Evolutionary conservation across 2,329 filamentous ascomycete species (phyloP), one percentile per base, ranked within the genome.

Genomic region (Teratosphaeria gauchensis): DNA sequence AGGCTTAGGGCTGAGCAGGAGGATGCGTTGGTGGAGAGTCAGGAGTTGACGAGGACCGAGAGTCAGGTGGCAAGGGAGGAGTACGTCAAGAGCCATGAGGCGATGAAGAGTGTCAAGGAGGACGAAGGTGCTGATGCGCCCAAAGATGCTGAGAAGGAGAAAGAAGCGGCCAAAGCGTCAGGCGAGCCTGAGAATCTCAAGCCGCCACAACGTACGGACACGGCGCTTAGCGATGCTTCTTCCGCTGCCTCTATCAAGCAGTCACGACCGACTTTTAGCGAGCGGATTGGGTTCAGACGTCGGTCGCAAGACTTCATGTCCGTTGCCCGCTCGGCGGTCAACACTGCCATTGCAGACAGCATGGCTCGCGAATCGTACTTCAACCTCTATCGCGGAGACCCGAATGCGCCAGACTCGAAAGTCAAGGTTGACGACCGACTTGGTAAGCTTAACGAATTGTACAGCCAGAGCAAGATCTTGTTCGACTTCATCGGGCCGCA

Each of bases 401-500:
- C 62, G 4, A 66, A 72, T 6, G 66, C 72, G n/a, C 60, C 63
- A 1, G 66, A 70, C n/a, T 75, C 84, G 8, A 90, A 89, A 71
- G 84, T 86, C 14, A 95, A 95, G 76, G 82, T 87, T 16, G 92
- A 97, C 69, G 87, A 85, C 32, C 84, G 91, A 5, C 86, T 97
- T 12, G 88, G 92, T 65, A 94, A 94, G 62, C 80, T 99, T 51
- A 86, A 94, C 62, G 92, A 99, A 73, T 80, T 99, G 58, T 99
- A 97, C 75, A 90, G 90, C 66, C 80, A 96, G 53, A 90, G 90
- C 58, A 99, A 99, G 75, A 87, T 97, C 12, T 78, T 99, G 14
- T 99, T 99, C 69, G 94, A 99, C 74, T 99, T 96, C 72, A 95
- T 99, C 68, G 96, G 94, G 57, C 94, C 94, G 0, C 94, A 99